Conservation (phyloP, 2,329 filamentous ascomycete genomes). For the Thelonectria olida region DNA sequence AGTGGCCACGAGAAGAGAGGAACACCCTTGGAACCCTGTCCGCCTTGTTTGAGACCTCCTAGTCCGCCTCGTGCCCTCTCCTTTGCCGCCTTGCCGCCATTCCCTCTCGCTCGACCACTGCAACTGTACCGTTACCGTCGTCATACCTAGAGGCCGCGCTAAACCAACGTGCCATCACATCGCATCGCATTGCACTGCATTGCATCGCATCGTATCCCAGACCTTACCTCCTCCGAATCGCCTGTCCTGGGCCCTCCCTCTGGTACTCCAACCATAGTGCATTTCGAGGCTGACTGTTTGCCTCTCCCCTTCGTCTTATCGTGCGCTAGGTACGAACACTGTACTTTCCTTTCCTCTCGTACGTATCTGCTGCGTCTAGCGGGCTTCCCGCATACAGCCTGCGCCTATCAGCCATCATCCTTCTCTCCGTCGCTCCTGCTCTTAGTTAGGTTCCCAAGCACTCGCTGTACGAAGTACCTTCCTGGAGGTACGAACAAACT, state of each 20-base stretch:
- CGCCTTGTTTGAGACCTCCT: conserved; percentile 1
- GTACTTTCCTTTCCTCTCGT: conserved; percentile 9
- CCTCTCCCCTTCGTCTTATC: not conserved
- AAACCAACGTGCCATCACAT: conserved; percentile 16
- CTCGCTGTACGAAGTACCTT: conserved; percentile 19
- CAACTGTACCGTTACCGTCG: conserved; percentile 4
- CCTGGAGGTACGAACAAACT: conserved; percentile 9
- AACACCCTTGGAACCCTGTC: conserved; percentile 18
- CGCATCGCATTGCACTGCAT: conserved; percentile 17
- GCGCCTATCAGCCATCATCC: conserved; percentile 23
- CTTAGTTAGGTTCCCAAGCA: not conserved
- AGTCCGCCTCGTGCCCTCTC: not conserved
- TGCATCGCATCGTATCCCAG: conserved; percentile 18
- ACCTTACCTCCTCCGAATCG: conserved; percentile 11
- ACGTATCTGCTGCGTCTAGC: conserved; percentile 14
- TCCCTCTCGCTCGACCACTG: not conserved
- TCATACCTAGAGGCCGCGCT: conserved; percentile 12
- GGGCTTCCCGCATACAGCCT: conserved; percentile 21
- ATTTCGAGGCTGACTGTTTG: not conserved
- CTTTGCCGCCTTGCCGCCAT: conserved; percentile 24
- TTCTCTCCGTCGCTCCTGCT: conserved; percentile 16
- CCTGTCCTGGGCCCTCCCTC: not conserved
- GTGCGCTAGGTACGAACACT: conserved; percentile 17
- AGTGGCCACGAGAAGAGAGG: conserved; percentile 9
- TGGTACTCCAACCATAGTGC: not conserved